Conservation (phyloP, 2,329 filamentous ascomycete genomes). For the Arthrobotrys conoides region DNA sequence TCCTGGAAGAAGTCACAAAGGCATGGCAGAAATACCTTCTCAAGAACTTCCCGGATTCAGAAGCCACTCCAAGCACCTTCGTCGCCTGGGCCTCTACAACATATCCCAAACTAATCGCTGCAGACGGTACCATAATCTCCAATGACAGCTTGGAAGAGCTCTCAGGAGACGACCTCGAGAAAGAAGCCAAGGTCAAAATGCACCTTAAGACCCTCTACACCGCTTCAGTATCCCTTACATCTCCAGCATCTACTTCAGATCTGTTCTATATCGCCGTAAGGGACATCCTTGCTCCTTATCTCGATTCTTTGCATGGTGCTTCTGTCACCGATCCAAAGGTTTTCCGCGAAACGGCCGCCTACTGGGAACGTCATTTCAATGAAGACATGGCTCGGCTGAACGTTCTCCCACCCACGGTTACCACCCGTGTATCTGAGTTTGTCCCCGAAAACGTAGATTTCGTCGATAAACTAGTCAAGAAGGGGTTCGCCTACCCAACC, state of each 20-base stretch:
- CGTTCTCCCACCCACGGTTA: conserved; percentile 82
- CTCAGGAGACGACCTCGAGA: conserved; percentile 70
- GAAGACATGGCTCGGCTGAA: conserved; percentile 90
- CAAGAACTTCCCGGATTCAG: conserved; percentile 61
- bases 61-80: conserved; percentile 61
- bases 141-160: conserved; percentile 55
- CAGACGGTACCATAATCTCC: conserved; percentile 71
- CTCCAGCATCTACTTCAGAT: conserved; percentile 57
- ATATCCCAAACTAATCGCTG: conserved; percentile 46
- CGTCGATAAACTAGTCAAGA: conserved; percentile 84
- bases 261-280: conserved; percentile 74
- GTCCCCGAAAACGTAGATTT: conserved; percentile 88
- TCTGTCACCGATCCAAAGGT: conserved; percentile 75
- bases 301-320: conserved; percentile 72
- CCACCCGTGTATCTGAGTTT: conserved; percentile 94
- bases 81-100: conserved; percentile 59
- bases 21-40: conserved; percentile 63
- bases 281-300: conserved; percentile 83
- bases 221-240: conserved; percentile 71
- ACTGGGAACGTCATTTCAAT: conserved; percentile 89
- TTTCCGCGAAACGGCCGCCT: conserved; percentile 86
- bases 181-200: conserved; percentile 91
- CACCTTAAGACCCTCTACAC: conserved; percentile 77
- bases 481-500: conserved; percentile 84
- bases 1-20: conserved; percentile 57